These are phyloP conservation scores for Exophiala sp. DNA, from an alignment of 2,329 filamentous ascomycete genomes.

Conservation along the genomic window DNA sequence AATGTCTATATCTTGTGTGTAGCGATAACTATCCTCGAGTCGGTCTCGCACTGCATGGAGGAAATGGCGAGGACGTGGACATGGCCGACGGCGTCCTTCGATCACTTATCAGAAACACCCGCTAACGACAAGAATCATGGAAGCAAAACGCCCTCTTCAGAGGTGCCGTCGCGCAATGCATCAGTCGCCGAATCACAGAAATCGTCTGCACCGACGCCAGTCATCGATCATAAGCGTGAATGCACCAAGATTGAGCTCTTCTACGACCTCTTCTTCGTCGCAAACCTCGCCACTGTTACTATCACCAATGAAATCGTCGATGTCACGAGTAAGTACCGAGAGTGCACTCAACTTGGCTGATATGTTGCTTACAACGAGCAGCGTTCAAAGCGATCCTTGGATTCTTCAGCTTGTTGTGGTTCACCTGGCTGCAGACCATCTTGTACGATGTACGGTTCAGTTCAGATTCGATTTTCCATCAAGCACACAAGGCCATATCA, in stretches of 20 bases:
- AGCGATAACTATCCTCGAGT: too few species aligned
- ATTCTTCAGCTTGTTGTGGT: conserved; percentile 61
- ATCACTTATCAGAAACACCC: too few species aligned
- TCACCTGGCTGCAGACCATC: conserved; percentile 62
- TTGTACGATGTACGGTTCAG: conserved; percentile 65
- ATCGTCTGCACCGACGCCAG: too few species aligned
- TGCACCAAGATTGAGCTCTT: conserved; percentile 57
- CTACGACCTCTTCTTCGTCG: conserved; percentile 61
- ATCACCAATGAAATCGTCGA: not conserved
- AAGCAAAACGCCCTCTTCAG: too few species aligned
- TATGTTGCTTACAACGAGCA: conserved; percentile 25
- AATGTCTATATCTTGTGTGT: too few species aligned
- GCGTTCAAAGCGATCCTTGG: conserved; percentile 47
- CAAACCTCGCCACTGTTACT: conserved; percentile 63
- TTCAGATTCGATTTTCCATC: conserved; percentile 62
- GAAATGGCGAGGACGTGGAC: too few species aligned
- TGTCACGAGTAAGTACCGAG: not conserved
- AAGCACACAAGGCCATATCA: conserved; percentile 54
- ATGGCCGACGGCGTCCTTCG: too few species aligned
- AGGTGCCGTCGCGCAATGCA: too few species aligned
- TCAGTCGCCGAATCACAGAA: too few species aligned
- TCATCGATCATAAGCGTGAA: conserved; percentile 33
- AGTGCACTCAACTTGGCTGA: not conserved
- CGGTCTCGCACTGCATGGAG: too few species aligned
- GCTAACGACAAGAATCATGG: too few species aligned